Conservation (phyloP, 176 grass and related monocot species). For the Elaeis guineensis region DNA sequence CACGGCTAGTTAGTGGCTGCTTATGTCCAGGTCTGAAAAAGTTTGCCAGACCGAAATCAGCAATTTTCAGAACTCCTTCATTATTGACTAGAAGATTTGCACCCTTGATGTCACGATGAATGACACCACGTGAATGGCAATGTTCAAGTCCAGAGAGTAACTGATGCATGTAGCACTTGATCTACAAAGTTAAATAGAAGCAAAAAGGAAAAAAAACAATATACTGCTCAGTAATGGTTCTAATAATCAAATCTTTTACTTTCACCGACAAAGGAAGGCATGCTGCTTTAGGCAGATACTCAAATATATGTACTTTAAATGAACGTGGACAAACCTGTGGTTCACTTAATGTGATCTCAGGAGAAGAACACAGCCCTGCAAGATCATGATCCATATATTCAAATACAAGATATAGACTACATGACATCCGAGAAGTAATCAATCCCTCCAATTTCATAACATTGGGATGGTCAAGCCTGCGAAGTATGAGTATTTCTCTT, state of each 20-base stretch:
- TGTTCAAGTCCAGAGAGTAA: conserved; percentile 80
- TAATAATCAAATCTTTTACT: neutral
- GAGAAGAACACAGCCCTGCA: conserved; percentile 75
- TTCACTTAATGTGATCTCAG: conserved; percentile 78
- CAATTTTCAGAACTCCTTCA: conserved; percentile 87
- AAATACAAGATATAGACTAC: conserved; percentile 92
- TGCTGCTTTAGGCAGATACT: too few species aligned
- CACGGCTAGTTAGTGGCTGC: conserved; percentile 74
- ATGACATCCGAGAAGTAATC: conserved; percentile 79
- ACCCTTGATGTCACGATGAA: conserved; percentile 95
- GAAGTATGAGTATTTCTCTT: conserved; percentile 86
- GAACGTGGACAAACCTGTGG: conserved; percentile 46
- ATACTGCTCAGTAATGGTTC: conserved; percentile 1
- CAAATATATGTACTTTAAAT: neutral
- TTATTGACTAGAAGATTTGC: conserved; percentile 95
- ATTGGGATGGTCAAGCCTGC: conserved; percentile 90
- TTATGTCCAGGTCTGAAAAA: conserved; percentile 45
- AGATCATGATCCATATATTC: conserved; percentile 99
- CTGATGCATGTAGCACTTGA: conserved; percentile 94
- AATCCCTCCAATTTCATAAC: conserved; percentile 93
- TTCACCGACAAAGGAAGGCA: too few species aligned
- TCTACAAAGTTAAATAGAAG: conserved; percentile 26
- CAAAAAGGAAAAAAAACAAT: conserved; percentile 8
- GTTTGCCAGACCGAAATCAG: conserved; percentile 97
- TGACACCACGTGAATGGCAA: conserved; percentile 58